Evolutionary conservation across 2,329 filamentous ascomycete species (phyloP).

Genomic region (Ophiocordyceps camponoti-floridani): DNA sequence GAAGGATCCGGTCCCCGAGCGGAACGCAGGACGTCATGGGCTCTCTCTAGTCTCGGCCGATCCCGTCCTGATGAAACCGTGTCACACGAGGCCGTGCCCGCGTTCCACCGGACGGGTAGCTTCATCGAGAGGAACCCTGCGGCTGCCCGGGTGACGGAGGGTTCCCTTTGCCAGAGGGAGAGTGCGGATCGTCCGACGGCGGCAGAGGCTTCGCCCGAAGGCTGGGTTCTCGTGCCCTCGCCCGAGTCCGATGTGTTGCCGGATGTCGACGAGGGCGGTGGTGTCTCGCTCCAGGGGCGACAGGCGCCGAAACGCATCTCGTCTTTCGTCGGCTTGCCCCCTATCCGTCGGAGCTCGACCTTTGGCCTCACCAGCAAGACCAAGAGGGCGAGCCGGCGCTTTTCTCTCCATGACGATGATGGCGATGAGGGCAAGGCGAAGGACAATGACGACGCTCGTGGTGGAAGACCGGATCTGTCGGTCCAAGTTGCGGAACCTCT

Average conservation of each 20-base stretch:
- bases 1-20: slow-evolving; percentile 16
- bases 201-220: slow-evolving; percentile 5
- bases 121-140: neutral
- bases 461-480: neutral
- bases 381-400: slow-evolving; percentile 15
- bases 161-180: neutral
- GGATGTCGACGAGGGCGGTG: slow-evolving; percentile 1
- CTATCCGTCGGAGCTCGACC: slow-evolving; percentile 38
- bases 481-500: neutral
- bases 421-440: neutral
- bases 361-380: slow-evolving; percentile 25
- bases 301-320: slow-evolving; percentile 22
- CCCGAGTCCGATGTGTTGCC: slow-evolving; percentile 1
- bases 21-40: slow-evolving; percentile 27
- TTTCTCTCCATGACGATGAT: slow-evolving; percentile 13
- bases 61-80: slow-evolving; percentile 9
- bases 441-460: neutral
- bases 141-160: neutral
- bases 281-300: neutral
- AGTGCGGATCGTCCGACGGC: neutral
- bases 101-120: slow-evolving; percentile 1
- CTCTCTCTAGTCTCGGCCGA: slow-evolving; percentile 16
- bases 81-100: slow-evolving; percentile 7
- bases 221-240: slow-evolving; percentile 15
- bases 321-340: slow-evolving; percentile 39